phyloP scores from a whole-genome alignment of 2,329 filamentous ascomycete species.

The Fusarium sp. region DNA sequence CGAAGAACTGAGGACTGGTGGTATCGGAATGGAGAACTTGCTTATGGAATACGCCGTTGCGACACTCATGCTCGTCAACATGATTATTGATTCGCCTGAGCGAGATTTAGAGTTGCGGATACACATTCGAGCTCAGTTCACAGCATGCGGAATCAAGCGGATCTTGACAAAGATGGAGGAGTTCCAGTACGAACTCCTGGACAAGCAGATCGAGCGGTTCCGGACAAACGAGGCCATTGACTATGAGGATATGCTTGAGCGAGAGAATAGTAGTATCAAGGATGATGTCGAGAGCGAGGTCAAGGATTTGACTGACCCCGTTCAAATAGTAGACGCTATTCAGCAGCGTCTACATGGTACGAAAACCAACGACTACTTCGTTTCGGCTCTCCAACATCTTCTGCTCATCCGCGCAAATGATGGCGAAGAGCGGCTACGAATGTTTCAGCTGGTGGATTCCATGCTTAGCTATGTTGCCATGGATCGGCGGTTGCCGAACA shows the following conservation, averaged over 20 bases:
- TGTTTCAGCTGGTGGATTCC: slow-evolving; percentile 98
- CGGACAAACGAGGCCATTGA: slow-evolving; percentile 95
- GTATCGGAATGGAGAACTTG: slow-evolving; percentile 98
- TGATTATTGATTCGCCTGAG: slow-evolving; percentile 92
- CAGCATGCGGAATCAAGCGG: slow-evolving; percentile 93
- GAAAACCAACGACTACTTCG: slow-evolving; percentile 92
- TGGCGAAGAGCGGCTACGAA: slow-evolving; percentile 88
- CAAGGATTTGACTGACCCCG: slow-evolving; percentile 92
- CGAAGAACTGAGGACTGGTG: slow-evolving; percentile 94
- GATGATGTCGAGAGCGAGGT: slow-evolving; percentile 87
- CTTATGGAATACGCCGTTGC: slow-evolving; percentile 99
- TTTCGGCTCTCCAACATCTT: slow-evolving; percentile 94
- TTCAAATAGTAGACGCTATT: slow-evolving; percentile 95
- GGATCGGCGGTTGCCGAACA: slow-evolving; percentile 93
- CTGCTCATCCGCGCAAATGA: slow-evolving; percentile 92
- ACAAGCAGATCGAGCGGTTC: slow-evolving; percentile 97
- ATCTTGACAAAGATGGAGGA: slow-evolving; percentile 97
- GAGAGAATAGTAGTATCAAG: slow-evolving; percentile 90
- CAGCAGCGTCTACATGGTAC: slow-evolving; percentile 85
- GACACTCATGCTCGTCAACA: slow-evolving; percentile 94
- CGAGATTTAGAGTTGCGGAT: slow-evolving; percentile 90
- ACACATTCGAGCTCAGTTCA: slow-evolving; percentile 96
- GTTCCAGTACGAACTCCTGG: slow-evolving; percentile 97
- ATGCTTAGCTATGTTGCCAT: slow-evolving; percentile 99
- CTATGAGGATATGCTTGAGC: slow-evolving; percentile 96